Conservation (phyloP, 2,329 filamentous ascomycete species). For the Aspergillus flavus region DNA sequence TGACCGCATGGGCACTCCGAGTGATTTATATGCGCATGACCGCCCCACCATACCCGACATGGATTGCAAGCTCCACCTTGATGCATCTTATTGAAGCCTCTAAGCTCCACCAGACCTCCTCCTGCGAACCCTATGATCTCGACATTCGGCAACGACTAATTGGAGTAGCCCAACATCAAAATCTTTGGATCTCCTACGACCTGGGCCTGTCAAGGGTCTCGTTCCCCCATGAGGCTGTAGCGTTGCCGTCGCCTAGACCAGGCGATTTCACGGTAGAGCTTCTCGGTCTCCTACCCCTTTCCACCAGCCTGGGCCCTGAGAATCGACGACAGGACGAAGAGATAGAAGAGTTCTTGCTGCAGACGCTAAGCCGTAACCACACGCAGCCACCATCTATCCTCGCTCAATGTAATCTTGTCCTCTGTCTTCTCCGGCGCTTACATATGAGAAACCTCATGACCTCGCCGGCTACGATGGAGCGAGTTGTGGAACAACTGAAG, state of each 20-base stretch:
- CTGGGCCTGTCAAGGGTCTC: constrained; percentile 56
- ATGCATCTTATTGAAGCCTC: constrained; percentile 58
- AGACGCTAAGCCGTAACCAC: constrained; percentile 43
- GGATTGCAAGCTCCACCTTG: constrained; percentile 33
- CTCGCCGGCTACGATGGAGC: constrained; percentile 43
- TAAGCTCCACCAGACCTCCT: constrained; percentile 23
- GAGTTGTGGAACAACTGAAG: constrained; percentile 48
- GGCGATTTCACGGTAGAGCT: constrained; percentile 55
- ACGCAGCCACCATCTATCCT: constrained; percentile 49
- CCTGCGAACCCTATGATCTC: constrained; percentile 17
- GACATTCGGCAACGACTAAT: constrained; percentile 48
- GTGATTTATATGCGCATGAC: constrained; percentile 56
- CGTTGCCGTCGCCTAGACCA: constrained; percentile 37
- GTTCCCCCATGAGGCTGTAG: constrained; percentile 43
- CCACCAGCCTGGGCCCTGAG: constrained; percentile 55
- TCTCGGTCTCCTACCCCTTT: constrained; percentile 54
- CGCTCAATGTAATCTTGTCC: constrained; percentile 56
- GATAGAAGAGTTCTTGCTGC: constrained; percentile 44
- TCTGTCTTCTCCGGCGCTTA: constrained; percentile 58
- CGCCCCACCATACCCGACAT: constrained; percentile 52
- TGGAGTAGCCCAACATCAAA: constrained; percentile 58
- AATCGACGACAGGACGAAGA: constrained; percentile 43
- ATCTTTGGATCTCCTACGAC: constrained; percentile 61
- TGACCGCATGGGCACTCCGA: constrained; percentile 52
- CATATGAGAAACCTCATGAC: constrained; percentile 52